These are phyloP conservation scores for Aspergillus costaricaensis DNA, from an alignment of 2,329 filamentous ascomycete species.

Conservation along the genomic window DNA sequence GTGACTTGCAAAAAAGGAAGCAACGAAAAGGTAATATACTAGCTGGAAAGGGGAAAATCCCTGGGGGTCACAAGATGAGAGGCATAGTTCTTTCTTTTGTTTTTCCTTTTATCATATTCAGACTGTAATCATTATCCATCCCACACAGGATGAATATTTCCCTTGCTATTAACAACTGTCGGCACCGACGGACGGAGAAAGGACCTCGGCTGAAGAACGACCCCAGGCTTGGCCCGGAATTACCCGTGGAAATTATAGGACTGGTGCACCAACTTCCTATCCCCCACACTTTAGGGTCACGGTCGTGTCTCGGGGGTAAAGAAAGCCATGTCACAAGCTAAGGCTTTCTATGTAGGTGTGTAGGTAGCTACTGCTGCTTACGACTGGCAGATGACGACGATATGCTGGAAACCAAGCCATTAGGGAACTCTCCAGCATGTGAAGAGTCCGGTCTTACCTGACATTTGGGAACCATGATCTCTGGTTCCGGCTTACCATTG, in stretches of 20 bases:
- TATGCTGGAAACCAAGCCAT: neutral
- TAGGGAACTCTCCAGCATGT: constrained; percentile 14
- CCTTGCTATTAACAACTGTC: neutral
- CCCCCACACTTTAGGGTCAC: neutral
- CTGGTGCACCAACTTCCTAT: neutral
- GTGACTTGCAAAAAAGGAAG: neutral
- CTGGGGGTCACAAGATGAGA: neutral
- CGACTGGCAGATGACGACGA: constrained; percentile 8
- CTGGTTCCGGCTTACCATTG: constrained; percentile 13
- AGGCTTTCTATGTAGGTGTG: neutral
- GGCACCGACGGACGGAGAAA: constrained; percentile 10
- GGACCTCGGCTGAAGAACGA: constrained; percentile 15
- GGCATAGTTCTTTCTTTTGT: neutral
- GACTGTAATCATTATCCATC: neutral
- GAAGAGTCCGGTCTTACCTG: constrained; percentile 8
- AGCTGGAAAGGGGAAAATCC: neutral
- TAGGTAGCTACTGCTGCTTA: neutral
- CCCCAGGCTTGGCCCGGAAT: constrained; percentile 18
- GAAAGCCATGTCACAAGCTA: neutral
- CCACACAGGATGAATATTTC: neutral
- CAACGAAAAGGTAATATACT: neutral
- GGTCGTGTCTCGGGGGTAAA: neutral
- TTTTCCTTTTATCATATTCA: neutral
- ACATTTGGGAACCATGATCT: neutral
- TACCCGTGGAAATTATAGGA: neutral